These are phyloP conservation scores for Neurospora sp. DNA, from an alignment of 495 filamentous ascomycete genomes.

Conservation along the genomic window DNA sequence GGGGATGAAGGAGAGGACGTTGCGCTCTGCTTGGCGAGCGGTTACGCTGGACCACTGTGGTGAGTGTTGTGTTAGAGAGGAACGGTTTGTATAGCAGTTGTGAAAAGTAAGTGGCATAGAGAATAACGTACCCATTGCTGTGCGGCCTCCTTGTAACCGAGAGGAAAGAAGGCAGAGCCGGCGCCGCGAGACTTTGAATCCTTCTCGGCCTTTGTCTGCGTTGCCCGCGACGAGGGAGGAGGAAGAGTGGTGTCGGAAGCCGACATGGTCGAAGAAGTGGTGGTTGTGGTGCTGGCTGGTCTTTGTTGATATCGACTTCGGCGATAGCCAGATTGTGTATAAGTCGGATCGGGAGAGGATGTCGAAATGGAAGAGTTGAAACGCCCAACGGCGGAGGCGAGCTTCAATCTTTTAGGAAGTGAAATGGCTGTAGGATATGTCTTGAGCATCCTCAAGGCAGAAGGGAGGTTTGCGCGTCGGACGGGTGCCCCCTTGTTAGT, in stretches of 20 bases:
- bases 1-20: slow-evolving; percentile 79
- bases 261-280: neutral
- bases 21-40: slow-evolving; percentile 77
- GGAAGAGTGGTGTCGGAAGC: neutral
- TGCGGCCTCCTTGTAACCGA: slow-evolving; percentile 86
- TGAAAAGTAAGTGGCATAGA: neutral
- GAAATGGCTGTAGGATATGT: slow-evolving; percentile 11
- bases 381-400: slow-evolving; percentile 3
- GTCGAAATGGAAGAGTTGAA: slow-evolving; percentile 23
- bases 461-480: slow-evolving; percentile 3
- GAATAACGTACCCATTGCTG: slow-evolving; percentile 70
- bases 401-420: slow-evolving; percentile 18
- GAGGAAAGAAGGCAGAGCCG: slow-evolving; percentile 52
- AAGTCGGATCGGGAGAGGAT: slow-evolving; percentile 17
- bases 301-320: slow-evolving; percentile 21
- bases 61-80: neutral
- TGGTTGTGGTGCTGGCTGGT: slow-evolving; percentile 19
- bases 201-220: neutral
- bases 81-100: neutral
- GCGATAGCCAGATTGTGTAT: neutral
- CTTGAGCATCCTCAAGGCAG: slow-evolving; percentile 21
- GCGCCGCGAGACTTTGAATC: neutral
- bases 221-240: neutral
- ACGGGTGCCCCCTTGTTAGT: slow-evolving; percentile 11
- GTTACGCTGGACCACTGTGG: slow-evolving; percentile 72